Base-by-base conservation (phyloP, 768 basidiomycete genomes). In the Tylopilus sp. region DNA sequence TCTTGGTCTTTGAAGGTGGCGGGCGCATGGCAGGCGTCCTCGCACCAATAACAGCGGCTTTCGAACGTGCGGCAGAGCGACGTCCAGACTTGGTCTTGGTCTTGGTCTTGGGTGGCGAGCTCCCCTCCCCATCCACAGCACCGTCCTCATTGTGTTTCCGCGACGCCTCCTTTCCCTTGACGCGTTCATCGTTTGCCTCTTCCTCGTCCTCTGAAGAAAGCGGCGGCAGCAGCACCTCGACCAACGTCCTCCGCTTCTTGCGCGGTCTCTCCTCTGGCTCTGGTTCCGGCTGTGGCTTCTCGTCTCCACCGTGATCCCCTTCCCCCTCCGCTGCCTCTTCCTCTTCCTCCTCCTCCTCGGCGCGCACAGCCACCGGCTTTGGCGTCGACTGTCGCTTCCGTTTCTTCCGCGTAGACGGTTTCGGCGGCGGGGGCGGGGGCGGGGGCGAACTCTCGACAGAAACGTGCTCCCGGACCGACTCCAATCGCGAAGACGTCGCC, bases 241-340 rank as follows among this genome's bases (percentile, higher is more conserved):
- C 28, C 2, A 12, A n/a, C 34, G 29, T 40, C 29, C 36, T 68
- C 10, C 42, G 63, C 49, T 55, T 68, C 55, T 68, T 68, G 34
- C 7, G 42, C 7, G 61, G 65, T 17, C 61, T 44, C n/a, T n/a
- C n/a, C n/a, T n/a, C n/a, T n/a, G n/a, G n/a, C n/a, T n/a, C n/a
- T n/a, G n/a, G n/a, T n/a, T n/a, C n/a, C n/a, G n/a, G n/a, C n/a
- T n/a, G n/a, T n/a, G n/a, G n/a, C n/a, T n/a, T n/a, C n/a, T n/a
- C n/a, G n/a, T n/a, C n/a, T n/a, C n/a, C n/a, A n/a, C n/a, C n/a
- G n/a, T n/a, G n/a, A n/a, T n/a, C n/a, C n/a, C n/a, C n/a, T n/a
- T n/a, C n/a, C n/a, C n/a, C n/a, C n/a, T n/a, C n/a, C n/a, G n/a
- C n/a, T n/a, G n/a, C n/a, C 14, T 56, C 57, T 19, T 2, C 11